A percentile compares a stretch with the other conserved stretches of the same genome.
These are phyloP conservation scores for Yamadazyma triangularis DNA, from an alignment of 1,139 yeast species.

Conservation along the genomic window DNA sequence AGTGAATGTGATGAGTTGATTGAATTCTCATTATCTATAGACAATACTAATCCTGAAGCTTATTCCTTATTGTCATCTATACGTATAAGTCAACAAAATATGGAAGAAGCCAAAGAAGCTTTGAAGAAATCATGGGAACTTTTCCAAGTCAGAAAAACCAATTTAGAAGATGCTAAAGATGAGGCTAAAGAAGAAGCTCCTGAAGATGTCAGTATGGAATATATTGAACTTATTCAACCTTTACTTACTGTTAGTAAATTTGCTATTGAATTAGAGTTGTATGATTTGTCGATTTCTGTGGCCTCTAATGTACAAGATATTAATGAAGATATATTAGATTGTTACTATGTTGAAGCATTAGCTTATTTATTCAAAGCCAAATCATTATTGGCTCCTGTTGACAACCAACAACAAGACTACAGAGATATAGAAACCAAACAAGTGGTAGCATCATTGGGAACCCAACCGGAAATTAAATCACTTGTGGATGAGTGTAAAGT, in stretches of 20 bases:
- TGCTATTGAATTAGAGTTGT: constrained; percentile 71
- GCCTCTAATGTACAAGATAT: constrained; percentile 63
- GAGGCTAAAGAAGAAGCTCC: constrained; percentile 14
- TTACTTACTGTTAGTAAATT: constrained; percentile 65
- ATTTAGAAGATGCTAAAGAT: constrained; percentile 41
- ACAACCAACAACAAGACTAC: constrained; percentile 38
- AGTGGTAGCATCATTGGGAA: background rate
- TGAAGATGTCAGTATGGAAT: constrained; percentile 45
- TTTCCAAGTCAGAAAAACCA: constrained; percentile 49
- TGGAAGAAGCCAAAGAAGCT: constrained; percentile 69
- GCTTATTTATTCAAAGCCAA: constrained; percentile 61
- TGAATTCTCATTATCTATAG: constrained; percentile 58
- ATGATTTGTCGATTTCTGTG: constrained; percentile 60
- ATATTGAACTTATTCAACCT: constrained; percentile 63
- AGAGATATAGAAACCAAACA: constrained; percentile 29
- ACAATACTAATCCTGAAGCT: constrained; percentile 65
- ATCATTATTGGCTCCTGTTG: constrained; percentile 12
- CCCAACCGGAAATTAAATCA: constrained; percentile 9
- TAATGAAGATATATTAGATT: constrained; percentile 78
- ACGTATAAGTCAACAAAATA: constrained; percentile 80
- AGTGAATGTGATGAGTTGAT: constrained; percentile 70
- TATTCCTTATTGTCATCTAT: constrained; percentile 83
- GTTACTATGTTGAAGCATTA: constrained; percentile 77
- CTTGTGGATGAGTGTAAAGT: constrained; percentile 32
- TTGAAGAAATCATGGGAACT: constrained; percentile 70